phyloP scores from a whole-genome alignment of 139 green algal species.

The Parachlorella kessleri region DNA sequence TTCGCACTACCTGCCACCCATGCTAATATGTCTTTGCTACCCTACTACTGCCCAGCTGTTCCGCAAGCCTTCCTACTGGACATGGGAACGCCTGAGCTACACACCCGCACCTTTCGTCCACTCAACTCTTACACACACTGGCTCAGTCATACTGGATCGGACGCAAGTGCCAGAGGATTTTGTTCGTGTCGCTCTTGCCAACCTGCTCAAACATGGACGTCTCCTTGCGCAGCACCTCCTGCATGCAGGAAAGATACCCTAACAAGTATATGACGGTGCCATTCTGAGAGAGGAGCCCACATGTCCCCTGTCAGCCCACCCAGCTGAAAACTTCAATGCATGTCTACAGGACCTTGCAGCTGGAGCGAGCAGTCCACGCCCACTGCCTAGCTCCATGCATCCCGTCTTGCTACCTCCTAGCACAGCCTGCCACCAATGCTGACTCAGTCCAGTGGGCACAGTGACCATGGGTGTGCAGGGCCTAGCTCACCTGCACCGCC shows the following conservation, averaged over 20 bases:
- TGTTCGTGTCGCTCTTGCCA: background rate
- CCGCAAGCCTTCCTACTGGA: background rate
- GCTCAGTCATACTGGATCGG: background rate
- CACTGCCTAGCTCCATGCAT: too few relatives aligned
- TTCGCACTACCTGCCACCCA: background rate
- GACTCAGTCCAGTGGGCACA: background rate
- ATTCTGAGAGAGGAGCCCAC: background rate
- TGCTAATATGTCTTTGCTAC: background rate
- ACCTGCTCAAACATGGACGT: background rate
- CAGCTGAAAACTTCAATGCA: too few relatives aligned
- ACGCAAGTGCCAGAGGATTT: background rate
- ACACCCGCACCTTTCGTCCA: background rate
- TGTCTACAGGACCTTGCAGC: too few relatives aligned
- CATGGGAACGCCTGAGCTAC: too few relatives aligned
- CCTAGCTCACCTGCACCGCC: background rate
- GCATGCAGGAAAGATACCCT: background rate
- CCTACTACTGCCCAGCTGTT: background rate
- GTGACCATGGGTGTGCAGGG: background rate
- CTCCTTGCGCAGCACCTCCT: background rate
- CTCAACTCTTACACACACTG: background rate
- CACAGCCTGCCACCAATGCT: too few relatives aligned
- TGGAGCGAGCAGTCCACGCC: too few relatives aligned
- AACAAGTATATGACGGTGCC: background rate
- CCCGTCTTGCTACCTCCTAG: too few relatives aligned
- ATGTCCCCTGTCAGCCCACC: background rate